A percentile compares a stretch with the other conserved stretches of the same genome.
phyloP scores from a whole-genome alignment of 306 rosid genomes.

The Styphnolobium japonicum region DNA sequence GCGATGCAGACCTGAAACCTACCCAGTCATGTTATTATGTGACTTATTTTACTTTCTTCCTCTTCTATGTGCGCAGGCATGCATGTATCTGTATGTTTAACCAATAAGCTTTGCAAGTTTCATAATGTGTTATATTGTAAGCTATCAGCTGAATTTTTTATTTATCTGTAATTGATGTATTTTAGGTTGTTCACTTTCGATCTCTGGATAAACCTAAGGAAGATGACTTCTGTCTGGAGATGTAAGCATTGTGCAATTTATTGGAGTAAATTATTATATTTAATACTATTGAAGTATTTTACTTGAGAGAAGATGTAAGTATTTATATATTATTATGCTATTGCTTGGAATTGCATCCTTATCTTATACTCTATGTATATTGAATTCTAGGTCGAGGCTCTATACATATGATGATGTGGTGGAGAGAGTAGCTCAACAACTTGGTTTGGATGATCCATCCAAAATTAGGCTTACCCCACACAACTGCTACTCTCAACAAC shows the following conservation, averaged over 20 bases:
- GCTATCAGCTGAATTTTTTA: slow-evolving; percentile 4
- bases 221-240: slow-evolving; percentile 78
- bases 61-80: background rate
- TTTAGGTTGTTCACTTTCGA: slow-evolving; percentile 89
- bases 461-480: slow-evolving; percentile 86
- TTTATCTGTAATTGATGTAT: slow-evolving; percentile 20
- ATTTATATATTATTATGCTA: slow-evolving; percentile 9
- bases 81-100: background rate
- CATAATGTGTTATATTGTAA: background rate
- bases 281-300: slow-evolving; percentile 13
- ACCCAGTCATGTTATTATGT: background rate
- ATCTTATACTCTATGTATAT: background rate
- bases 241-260: slow-evolving; percentile 52
- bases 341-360: slow-evolving; percentile 20
- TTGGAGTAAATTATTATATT: slow-evolving; percentile 17
- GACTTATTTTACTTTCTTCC: background rate
- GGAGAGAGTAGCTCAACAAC: slow-evolving; percentile 76
- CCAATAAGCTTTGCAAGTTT: background rate
- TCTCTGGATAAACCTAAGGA: slow-evolving; percentile 85
- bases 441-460: slow-evolving; percentile 80
- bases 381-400: slow-evolving; percentile 70
- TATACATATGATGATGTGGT: slow-evolving; percentile 90
- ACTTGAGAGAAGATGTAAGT: background rate
- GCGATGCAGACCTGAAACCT: background rate
- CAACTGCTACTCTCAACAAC: slow-evolving; percentile 92